phyloP scores from a whole-genome alignment of 2,329 filamentous ascomycete species.

The Lecanosticta acicola region DNA sequence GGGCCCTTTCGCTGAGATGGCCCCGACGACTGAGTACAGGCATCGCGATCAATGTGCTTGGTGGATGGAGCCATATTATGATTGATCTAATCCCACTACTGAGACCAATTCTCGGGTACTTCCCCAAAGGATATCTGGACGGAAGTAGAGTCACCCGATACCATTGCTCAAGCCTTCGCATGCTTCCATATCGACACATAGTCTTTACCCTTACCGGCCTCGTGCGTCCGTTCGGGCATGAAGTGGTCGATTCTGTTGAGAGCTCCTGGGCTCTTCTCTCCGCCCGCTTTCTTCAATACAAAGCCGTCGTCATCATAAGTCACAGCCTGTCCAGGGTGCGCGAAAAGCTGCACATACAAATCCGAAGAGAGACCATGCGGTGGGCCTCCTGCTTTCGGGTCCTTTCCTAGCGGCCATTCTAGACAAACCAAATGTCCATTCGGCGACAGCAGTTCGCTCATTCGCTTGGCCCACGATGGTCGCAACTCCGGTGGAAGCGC shows the following conservation, averaged over 20 bases:
- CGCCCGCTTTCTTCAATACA: constrained; percentile 33
- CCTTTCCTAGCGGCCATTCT: constrained; percentile 72
- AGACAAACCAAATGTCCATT: constrained; percentile 56
- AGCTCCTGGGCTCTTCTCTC: constrained; percentile 42
- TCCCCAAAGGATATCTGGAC: too few species aligned
- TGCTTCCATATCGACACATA: constrained; percentile 47
- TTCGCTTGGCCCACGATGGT: constrained; percentile 53
- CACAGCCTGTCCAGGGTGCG: constrained; percentile 62
- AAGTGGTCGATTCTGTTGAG: constrained; percentile 49
- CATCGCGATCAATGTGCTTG: too few species aligned
- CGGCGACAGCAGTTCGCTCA: constrained; percentile 49
- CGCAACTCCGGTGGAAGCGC: constrained; percentile 52
- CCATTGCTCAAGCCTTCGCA: constrained; percentile 1
- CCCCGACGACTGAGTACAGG: too few species aligned
- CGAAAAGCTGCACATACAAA: constrained; percentile 67
- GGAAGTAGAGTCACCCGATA: too few species aligned
- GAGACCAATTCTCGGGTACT: too few species aligned
- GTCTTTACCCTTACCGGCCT: constrained; percentile 48
- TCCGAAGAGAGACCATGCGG: constrained; percentile 65
- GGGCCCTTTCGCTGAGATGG: too few species aligned
- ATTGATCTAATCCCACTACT: too few species aligned
- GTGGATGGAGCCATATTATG: too few species aligned
- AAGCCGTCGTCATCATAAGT: constrained; percentile 49
- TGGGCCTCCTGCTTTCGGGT: constrained; percentile 59
- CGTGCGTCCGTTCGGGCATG: constrained; percentile 52